A percentile compares a stretch with the other conserved stretches of the same genome.
phyloP scores from a whole-genome alignment of 2,329 filamentous ascomycete genomes.

The Septoria petroselini region DNA sequence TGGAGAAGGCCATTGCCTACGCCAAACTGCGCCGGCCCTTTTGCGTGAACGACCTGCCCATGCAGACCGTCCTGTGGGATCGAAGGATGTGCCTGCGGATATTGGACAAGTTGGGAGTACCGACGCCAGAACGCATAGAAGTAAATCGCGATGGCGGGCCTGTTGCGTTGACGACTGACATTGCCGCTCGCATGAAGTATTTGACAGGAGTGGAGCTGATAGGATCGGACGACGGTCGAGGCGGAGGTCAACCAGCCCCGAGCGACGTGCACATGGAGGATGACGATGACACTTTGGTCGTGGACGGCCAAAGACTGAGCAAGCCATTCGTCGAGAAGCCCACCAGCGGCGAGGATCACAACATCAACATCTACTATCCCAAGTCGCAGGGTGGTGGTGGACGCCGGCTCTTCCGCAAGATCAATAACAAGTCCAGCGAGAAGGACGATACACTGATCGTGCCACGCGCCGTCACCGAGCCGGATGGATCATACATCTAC shows the following conservation, averaged over 20 bases:
- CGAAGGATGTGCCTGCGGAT: slow-evolving; percentile 83
- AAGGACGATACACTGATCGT: slow-evolving; percentile 73
- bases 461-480: slow-evolving; percentile 78
- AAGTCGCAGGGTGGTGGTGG: slow-evolving; percentile 83
- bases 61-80: slow-evolving; percentile 98
- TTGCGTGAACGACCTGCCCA: slow-evolving; percentile 93
- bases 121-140: slow-evolving; percentile 82
- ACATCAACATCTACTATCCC: slow-evolving; percentile 97
- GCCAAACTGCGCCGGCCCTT: slow-evolving; percentile 90
- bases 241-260: slow-evolving; percentile 56
- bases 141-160: slow-evolving; percentile 93
- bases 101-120: slow-evolving; percentile 83
- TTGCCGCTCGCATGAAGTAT: slow-evolving; percentile 75
- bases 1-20: slow-evolving; percentile 96
- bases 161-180: slow-evolving; percentile 69
- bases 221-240: slow-evolving; percentile 65
- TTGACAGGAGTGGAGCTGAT: slow-evolving; percentile 74
- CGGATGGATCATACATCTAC: slow-evolving; percentile 83
- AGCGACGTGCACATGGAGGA: slow-evolving; percentile 80
- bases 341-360: slow-evolving; percentile 97
- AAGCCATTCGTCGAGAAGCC: slow-evolving; percentile 99
- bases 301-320: slow-evolving; percentile 75
- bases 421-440: slow-evolving; percentile 98
- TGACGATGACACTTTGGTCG: slow-evolving; percentile 79
- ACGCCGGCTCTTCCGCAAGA: slow-evolving; percentile 88